A percentile compares a stretch with the other conserved stretches of the same genome.
These are phyloP conservation scores for Quercus suber DNA, from an alignment of 306 rosid species.

Conservation along the genomic window DNA sequence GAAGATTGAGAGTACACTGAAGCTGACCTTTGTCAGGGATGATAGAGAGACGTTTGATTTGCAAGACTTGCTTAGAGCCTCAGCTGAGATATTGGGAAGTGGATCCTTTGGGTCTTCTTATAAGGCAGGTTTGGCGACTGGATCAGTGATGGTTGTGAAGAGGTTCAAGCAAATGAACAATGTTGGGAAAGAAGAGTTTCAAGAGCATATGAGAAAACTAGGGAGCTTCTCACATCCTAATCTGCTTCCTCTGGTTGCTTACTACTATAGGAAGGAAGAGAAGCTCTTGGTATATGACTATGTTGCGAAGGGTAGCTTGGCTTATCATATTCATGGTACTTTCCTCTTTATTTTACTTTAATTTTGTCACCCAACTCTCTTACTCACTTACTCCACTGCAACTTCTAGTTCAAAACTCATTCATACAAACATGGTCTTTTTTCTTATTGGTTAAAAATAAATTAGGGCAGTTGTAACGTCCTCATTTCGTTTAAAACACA, in stretches of 20 bases:
- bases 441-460: background rate
- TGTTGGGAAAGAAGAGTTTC: slow-evolving; percentile 78
- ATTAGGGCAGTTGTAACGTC: no score
- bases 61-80: slow-evolving; percentile 78
- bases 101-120: slow-evolving; percentile 87
- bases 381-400: background rate
- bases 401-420: background rate
- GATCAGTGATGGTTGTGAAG: slow-evolving; percentile 75
- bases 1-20: slow-evolving; percentile 38
- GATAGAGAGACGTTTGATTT: slow-evolving; percentile 65
- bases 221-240: slow-evolving; percentile 69
- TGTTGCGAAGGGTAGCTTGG: slow-evolving; percentile 62
- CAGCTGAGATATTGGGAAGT: slow-evolving; percentile 88
- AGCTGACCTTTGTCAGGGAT: slow-evolving; percentile 57
- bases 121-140: slow-evolving; percentile 62
- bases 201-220: slow-evolving; percentile 77
- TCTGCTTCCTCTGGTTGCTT: slow-evolving; percentile 86
- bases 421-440: background rate
- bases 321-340: slow-evolving; percentile 74
- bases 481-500: no score
- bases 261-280: slow-evolving; percentile 84
- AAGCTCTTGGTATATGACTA: slow-evolving; percentile 70
- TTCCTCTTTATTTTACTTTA: background rate
- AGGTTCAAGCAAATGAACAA: slow-evolving; percentile 90
- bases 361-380: background rate